A percentile compares a stretch with the other conserved stretches of the same genome.
Evolutionary conservation across 2,329 filamentous ascomycete genomes (phyloP).

Genomic region (Aplosporella prunicola): DNA sequence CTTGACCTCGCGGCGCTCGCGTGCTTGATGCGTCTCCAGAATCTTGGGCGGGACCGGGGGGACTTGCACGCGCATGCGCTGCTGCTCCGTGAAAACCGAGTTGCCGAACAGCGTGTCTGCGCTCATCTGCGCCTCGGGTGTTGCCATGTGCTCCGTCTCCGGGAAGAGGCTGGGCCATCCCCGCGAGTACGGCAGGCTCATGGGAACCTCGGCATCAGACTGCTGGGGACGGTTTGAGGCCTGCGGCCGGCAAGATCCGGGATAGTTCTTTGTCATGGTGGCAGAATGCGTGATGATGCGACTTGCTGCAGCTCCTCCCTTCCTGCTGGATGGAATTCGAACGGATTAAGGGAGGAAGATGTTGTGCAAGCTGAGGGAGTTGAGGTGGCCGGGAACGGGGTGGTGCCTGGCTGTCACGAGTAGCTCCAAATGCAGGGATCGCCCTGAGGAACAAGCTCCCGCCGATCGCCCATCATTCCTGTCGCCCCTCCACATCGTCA

Average conservation of each 20-base stretch:
- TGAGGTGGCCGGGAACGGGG: too few relatives aligned
- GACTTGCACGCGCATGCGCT: conserved; percentile 18
- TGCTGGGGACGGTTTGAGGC: conserved; percentile 25
- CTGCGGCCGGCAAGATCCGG: conserved; percentile 27
- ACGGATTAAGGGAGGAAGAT: conserved; percentile 3
- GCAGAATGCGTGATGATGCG: neutral
- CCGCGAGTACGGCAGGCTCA: too few relatives aligned
- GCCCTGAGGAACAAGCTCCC: too few relatives aligned
- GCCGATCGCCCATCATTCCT: too few relatives aligned
- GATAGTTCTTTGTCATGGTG: conserved; percentile 29
- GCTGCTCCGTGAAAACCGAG: conserved; percentile 14
- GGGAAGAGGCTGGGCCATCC: conserved; percentile 15
- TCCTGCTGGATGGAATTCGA: neutral
- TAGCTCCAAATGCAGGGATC: too few relatives aligned
- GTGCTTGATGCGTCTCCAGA: conserved; percentile 12
- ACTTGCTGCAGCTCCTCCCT: neutral
- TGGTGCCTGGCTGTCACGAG: conserved; percentile 5
- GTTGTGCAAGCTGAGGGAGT: neutral
- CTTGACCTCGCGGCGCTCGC: conserved; percentile 18
- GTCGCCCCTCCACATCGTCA: too few relatives aligned
- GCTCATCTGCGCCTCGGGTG: conserved; percentile 11
- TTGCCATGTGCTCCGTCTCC: conserved; percentile 8
- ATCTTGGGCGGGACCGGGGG: conserved; percentile 30
- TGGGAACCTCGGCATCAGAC: too few relatives aligned
- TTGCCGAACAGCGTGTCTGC: conserved; percentile 13